Percentiles rank a stretch among this genome's conserved stretches.
Conservation (phyloP, 148 eudicot genomes). For the Salicornia ramosissima region DNA sequence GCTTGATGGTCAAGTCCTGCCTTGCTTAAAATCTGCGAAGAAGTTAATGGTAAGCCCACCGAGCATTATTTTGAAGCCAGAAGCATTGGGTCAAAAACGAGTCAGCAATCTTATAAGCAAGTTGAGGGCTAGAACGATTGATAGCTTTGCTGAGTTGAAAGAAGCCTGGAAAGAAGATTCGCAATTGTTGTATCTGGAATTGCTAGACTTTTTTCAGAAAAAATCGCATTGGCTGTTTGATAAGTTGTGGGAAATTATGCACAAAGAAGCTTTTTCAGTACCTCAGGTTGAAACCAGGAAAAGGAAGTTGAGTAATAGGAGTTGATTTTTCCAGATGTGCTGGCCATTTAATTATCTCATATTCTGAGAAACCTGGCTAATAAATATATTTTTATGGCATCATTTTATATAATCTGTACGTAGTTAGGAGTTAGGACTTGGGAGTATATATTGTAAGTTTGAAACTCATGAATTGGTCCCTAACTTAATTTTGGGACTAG, state of each 20-base stretch:
- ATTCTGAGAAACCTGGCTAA: too few species aligned
- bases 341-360: too few species aligned
- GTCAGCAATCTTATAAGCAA: conserved; percentile 61
- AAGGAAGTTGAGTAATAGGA: too few species aligned
- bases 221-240: conserved; percentile 41
- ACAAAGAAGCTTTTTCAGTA: conserved; percentile 39
- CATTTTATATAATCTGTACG: too few species aligned
- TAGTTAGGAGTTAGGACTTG: too few species aligned
- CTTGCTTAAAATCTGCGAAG: conserved; percentile 52
- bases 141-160: conserved; percentile 43
- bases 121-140: conserved; percentile 42
- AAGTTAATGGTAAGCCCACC: conserved; percentile 54
- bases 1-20: conserved; percentile 78
- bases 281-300: too few species aligned
- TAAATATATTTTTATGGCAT: too few species aligned
- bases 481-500: too few species aligned
- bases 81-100: conserved; percentile 55
- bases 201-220: conserved; percentile 61
- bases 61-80: conserved; percentile 60
- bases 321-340: too few species aligned
- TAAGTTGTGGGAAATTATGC: conserved; percentile 65
- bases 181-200: conserved; percentile 46
- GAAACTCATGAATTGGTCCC: too few species aligned
- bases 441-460: too few species aligned
- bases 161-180: conserved; percentile 53